Base-by-base conservation (phyloP, 148 eudicot genomes). In the Arctostaphylos glauca region DNA sequence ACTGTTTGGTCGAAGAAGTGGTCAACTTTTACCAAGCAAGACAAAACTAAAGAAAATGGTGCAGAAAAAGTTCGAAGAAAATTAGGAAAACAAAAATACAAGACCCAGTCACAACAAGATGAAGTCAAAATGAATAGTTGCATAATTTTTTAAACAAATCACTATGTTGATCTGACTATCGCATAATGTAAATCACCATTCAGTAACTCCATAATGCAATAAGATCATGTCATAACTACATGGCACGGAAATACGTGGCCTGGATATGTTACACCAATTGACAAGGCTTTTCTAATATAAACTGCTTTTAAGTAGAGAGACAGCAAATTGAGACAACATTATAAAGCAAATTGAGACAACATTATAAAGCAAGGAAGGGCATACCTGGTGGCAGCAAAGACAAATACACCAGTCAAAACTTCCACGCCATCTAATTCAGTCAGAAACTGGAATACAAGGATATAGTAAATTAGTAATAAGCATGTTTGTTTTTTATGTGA, bases 341-440 rank as follows among this genome's bases (percentile, higher is more conserved):
- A 64, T 80, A 38, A 31, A 41, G 6, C 54, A 78, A 43, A 6
- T 64, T 6, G 9, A 14, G 23, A 14, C 38, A 41, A 25, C 2
- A n/a, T 64, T 5, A 64, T 80, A 38, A 31, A 41, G 6, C 54
- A 78, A 43, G n/a, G n/a, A 68, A 74, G 25, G 76, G 76, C 86
- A 54, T 70, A 95, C 98, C 98, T 95, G 68, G 98, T 92, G 70
- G 99, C 99, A 76, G 99, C 99, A 89, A 96, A 96, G 84, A 96
- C 99, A 86, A 96, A 96, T 59, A 96, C 99, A 71, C 99, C 99
- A 48, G 92, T 85, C 84, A 96, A 86, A 84, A 93, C 94, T 90
- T 96, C 99, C 74, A 96, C 99, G 74, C 99, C 99, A 88, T 96
- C 99, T 80, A 96, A 88, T 83, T 96, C 99, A 56, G 99, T 96